A percentile compares a stretch with the other conserved stretches of the same genome.
Evolutionary conservation across 78 protist species (phyloP).

Genomic region (Paulinella micropora): DNA sequence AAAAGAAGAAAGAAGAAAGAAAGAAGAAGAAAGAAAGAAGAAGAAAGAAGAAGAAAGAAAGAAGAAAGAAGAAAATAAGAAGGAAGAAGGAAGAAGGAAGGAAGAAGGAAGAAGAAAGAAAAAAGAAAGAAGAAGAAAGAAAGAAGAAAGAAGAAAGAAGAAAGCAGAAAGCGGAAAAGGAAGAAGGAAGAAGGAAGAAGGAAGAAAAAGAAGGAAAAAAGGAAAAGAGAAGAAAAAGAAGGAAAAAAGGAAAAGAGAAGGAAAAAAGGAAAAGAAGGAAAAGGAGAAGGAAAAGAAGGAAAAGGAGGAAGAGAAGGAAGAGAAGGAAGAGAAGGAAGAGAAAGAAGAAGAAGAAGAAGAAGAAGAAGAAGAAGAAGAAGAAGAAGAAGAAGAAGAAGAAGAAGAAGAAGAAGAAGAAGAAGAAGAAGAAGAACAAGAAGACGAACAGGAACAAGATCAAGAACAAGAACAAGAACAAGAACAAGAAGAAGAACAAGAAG

Average conservation of each 20-base stretch:
- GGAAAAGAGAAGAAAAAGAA: not conserved
- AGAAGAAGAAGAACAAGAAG: not conserved
- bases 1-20: not conserved
- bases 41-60: not conserved
- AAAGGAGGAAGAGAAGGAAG: not conserved
- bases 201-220: not conserved
- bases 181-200: not conserved
- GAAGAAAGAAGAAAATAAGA: not conserved
- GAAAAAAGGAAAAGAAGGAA: not conserved
- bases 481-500: not conserved
- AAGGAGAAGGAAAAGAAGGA: not conserved
- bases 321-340: not conserved
- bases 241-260: not conserved
- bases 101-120: not conserved
- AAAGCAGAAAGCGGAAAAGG: not conserved
- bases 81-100: not conserved
- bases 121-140: not conserved
- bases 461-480: not conserved
- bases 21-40: not conserved
- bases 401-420: not conserved
- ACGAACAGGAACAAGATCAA: not conserved
- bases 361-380: not conserved
- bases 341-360: not conserved
- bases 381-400: not conserved
- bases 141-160: not conserved